phyloP scores from a whole-genome alignment of 2,329 filamentous ascomycete species.

The Pseudovirgaria hyperparasitica region DNA sequence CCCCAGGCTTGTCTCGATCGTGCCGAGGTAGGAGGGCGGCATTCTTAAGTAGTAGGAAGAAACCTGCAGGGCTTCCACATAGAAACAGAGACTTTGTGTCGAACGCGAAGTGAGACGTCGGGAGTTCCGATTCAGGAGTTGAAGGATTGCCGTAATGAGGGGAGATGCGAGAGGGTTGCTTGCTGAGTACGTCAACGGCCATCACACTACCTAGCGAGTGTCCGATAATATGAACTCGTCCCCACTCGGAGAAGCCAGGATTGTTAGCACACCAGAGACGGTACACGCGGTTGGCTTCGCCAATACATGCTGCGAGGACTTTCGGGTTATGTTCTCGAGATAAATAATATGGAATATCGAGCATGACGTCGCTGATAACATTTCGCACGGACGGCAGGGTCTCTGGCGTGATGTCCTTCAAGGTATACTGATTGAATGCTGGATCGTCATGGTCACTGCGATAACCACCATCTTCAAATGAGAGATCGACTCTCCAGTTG shows the following conservation, averaged over 20 bases:
- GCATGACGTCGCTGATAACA: slow-evolving; percentile 94
- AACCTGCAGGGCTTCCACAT: slow-evolving; percentile 78
- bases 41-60: slow-evolving; percentile 80
- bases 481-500: slow-evolving; percentile 85
- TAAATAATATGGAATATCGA: slow-evolving; percentile 96
- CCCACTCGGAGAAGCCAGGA: slow-evolving; percentile 65
- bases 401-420: slow-evolving; percentile 85
- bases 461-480: slow-evolving; percentile 59
- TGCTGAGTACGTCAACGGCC: slow-evolving; percentile 80
- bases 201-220: slow-evolving; percentile 93
- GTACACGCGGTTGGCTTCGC: slow-evolving; percentile 92
- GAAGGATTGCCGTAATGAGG: slow-evolving; percentile 19
- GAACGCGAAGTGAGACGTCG: slow-evolving; percentile 60
- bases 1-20: slow-evolving; percentile 62
- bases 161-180: slow-evolving; percentile 66
- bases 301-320: slow-evolving; percentile 81
- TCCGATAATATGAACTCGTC: slow-evolving; percentile 81
- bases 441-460: slow-evolving; percentile 43
- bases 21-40: slow-evolving; percentile 60
- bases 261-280: slow-evolving; percentile 91
- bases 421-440: slow-evolving; percentile 47
- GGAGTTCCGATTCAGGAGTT: slow-evolving; percentile 35
- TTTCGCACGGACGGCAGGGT: slow-evolving; percentile 83
- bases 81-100: slow-evolving; percentile 83
- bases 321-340: slow-evolving; percentile 81